Percentiles rank a stretch among this genome's conserved stretches.
Conservation (phyloP, 2,329 filamentous ascomycete species). For the Fusarium nanum region DNA sequence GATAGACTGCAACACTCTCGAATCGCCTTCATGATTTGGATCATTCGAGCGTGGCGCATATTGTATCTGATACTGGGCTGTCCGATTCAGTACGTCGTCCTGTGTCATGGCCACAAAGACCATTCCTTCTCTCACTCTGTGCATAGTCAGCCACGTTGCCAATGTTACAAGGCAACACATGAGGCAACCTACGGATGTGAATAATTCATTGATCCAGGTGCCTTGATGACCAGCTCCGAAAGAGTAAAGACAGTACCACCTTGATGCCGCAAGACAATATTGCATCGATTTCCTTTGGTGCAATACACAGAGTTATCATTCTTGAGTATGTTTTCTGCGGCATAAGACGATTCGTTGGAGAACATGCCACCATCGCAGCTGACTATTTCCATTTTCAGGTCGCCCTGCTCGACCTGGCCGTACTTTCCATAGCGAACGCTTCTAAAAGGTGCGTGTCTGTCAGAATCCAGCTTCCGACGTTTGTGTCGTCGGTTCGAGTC, state of each 20-base stretch:
- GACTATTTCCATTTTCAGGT: conserved; percentile 85
- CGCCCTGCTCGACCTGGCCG: conserved; percentile 86
- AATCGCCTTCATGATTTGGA: conserved; percentile 35
- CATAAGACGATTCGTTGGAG: conserved; percentile 71
- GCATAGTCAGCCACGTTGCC: conserved; percentile 30
- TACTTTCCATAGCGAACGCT: conserved; percentile 85
- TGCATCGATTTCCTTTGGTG: conserved; percentile 87
- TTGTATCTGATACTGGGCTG: conserved; percentile 79
- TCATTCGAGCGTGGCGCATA: conserved; percentile 58
- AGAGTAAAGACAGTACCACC: conserved; percentile 84
- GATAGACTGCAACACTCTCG: conserved; percentile 31
- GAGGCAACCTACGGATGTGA: conserved; percentile 79
- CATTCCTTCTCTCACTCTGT: conserved; percentile 88
- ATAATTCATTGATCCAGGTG: conserved; percentile 78
- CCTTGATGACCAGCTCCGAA: conserved; percentile 88
- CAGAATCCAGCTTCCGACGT: conserved; percentile 76
- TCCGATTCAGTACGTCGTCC: conserved; percentile 78
- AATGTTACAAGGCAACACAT: conserved; percentile 17
- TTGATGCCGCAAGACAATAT: conserved; percentile 85
- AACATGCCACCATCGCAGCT: conserved; percentile 87
- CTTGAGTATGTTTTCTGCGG: conserved; percentile 83
- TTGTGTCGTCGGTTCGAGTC: conserved; percentile 69
- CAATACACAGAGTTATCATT: conserved; percentile 90
- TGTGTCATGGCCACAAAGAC: conserved; percentile 90
- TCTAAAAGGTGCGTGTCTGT: conserved; percentile 63